Evolutionary conservation across 768 basidiomycete species (phyloP), one percentile per base, ranked within the genome.

Genomic region (Xerocomellus chrysenteron): DNA sequence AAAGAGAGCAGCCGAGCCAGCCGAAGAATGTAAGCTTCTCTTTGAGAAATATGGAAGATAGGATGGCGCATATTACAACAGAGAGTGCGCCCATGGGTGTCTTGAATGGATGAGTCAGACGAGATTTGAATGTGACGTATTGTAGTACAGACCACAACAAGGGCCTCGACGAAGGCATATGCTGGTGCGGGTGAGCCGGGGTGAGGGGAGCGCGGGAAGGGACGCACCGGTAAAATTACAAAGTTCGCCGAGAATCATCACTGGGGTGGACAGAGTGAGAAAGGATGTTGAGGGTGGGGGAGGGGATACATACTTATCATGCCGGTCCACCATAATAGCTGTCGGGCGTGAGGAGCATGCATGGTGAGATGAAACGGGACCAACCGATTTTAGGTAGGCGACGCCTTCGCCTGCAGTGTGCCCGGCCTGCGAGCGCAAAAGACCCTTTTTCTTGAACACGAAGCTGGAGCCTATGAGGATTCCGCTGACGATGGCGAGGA

Each of bases 371-470:
- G 33, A 47, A 35, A 46, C 50, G 37, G 50, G 45, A 78, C 89
- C 72, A 71, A 92, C 90, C 68, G 90, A 92, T 76, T 96, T 98
- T 68, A 98, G 84, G 76, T 98, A 99, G 13, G 83, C 92, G 56
- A 96, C 93, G 32, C 96, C 95, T 68, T 92, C 89, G 53, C 90
- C 90, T 4, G 87, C 82, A 40, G 74, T 72, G 56, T 88, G 86
- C 62, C 90, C 93, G 57, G 89, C 88, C 77, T 91, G 90, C 69
- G 87, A 84, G 72, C 85, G 80, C 51, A 93, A 69, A 19, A 93
- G 77, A 10, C 91, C 96, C 68, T 93, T 97, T 82, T 99, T 99
- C 85, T 99, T 99, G 78, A 99, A 88, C 3, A 98, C 95, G 72
- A 98, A 98, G 64, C 87, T 89, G 40, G 83, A 82, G 5, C 96